Evolutionary conservation across 1,284 basidiomycete species (phyloP).

Genomic region (Inonotus obliquus): DNA sequence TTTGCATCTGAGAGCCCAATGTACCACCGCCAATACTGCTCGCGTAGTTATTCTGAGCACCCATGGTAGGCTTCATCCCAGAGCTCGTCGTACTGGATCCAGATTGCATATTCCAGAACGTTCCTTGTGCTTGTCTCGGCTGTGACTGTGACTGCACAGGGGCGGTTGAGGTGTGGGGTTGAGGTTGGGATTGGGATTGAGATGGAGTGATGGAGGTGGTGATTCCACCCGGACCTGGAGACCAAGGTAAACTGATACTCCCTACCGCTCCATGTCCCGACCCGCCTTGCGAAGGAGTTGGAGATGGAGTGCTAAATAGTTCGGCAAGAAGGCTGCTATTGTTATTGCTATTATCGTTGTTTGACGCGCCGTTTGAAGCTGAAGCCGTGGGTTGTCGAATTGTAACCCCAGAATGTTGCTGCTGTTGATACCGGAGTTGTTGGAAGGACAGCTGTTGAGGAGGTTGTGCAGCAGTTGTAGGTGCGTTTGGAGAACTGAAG

Average conservation of each 20-base stretch:
- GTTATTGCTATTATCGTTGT: neutral
- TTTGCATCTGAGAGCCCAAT: conserved; percentile 1
- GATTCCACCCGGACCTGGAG: conserved; percentile 29
- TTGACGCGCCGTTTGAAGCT: conserved; percentile 6
- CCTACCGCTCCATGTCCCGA: conserved; percentile 25
- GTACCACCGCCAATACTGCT: neutral
- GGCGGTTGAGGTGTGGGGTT: neutral
- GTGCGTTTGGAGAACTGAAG: conserved; percentile 34
- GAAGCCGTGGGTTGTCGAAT: conserved; percentile 9
- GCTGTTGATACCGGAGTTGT: neutral
- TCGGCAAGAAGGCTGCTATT: neutral
- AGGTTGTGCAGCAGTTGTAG: conserved; percentile 17
- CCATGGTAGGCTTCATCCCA: neutral
- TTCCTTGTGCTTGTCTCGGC: conserved; percentile 10
- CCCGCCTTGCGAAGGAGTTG: neutral
- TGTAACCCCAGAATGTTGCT: conserved; percentile 17
- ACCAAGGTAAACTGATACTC: conserved; percentile 49
- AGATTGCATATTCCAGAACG: conserved; percentile 13
- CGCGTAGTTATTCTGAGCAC: neutral
- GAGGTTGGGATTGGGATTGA: conserved; percentile 11
- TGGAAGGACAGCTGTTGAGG: neutral
- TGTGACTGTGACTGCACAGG: neutral
- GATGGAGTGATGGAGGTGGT: neutral
- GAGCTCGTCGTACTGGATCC: neutral
- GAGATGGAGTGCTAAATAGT: conserved; percentile 6